Conservation (phyloP, 2,329 filamentous ascomycete genomes). For the Emmonsiellopsis sp. region DNA sequence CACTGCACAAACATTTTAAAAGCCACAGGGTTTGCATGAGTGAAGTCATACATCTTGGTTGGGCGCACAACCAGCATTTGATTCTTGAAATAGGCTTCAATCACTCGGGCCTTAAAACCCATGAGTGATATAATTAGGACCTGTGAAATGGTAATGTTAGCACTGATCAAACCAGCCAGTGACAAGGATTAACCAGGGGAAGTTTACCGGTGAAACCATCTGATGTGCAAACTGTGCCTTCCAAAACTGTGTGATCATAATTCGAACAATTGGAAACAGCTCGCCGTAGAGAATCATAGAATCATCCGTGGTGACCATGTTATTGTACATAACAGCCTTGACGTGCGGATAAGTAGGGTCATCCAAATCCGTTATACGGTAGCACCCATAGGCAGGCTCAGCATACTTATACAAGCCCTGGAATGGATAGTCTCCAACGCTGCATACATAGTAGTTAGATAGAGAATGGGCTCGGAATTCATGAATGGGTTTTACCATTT, state of each 20-base stretch:
- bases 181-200: background rate
- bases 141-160: background rate
- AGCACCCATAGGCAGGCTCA: constrained; percentile 10
- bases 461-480: too few relatives aligned
- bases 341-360: constrained; percentile 6
- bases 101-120: constrained; percentile 9
- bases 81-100: constrained; percentile 12
- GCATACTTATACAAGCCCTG: constrained; percentile 7
- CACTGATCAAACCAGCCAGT: background rate
- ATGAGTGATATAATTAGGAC: constrained; percentile 13
- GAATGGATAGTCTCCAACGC: constrained; percentile 11
- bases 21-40: background rate
- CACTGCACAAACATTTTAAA: background rate
- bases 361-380: constrained; percentile 5
- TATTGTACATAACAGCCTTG: constrained; percentile 13
- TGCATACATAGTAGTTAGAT: background rate
- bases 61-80: constrained; percentile 7
- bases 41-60: constrained; percentile 9
- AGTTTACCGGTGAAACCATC: background rate
- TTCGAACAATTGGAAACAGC: background rate
- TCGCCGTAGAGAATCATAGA: constrained; percentile 7
- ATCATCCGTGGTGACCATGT: constrained; percentile 8
- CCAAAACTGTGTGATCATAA: background rate
- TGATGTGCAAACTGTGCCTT: background rate
- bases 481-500: too few relatives aligned